A percentile compares a stretch with the other conserved stretches of the same genome.
Conservation (phyloP, 495 filamentous ascomycete species). For the Penicillium arizonense region DNA sequence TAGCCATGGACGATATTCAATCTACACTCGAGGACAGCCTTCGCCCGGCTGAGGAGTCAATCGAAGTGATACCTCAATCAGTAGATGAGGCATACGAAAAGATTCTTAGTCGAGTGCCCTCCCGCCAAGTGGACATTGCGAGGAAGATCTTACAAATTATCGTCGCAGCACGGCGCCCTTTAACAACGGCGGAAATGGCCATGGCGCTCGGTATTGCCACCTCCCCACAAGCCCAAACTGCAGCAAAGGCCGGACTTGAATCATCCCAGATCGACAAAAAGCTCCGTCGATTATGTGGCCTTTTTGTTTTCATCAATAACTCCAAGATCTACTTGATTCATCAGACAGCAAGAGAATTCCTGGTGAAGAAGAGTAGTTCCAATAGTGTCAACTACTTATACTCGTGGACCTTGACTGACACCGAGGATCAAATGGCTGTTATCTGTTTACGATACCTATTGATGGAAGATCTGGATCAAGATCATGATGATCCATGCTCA, state of each 20-base stretch:
- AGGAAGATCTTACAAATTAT: slow-evolving; percentile 37
- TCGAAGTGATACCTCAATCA: slow-evolving; percentile 15
- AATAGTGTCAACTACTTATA: background rate
- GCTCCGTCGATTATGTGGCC: slow-evolving; percentile 35
- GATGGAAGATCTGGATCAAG: slow-evolving; percentile 15
- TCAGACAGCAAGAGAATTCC: slow-evolving; percentile 33
- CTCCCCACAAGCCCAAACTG: slow-evolving; percentile 10
- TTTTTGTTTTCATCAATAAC: slow-evolving; percentile 39
- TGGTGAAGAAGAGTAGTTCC: background rate
- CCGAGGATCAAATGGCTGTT: slow-evolving; percentile 14
- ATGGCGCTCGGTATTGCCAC: slow-evolving; percentile 34
- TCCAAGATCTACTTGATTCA: slow-evolving; percentile 36
- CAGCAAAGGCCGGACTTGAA: slow-evolving; percentile 23
- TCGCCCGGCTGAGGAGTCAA: slow-evolving; percentile 11
- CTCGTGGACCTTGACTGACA: slow-evolving; percentile 8
- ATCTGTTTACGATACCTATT: slow-evolving; percentile 26
- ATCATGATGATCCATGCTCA: background rate
- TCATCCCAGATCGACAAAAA: slow-evolving; percentile 10
- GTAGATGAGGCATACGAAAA: slow-evolving; percentile 28
- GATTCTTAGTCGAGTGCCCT: slow-evolving; percentile 21
- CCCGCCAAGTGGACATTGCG: slow-evolving; percentile 6
- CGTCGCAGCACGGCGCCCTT: slow-evolving; percentile 30
- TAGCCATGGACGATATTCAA: slow-evolving; percentile 22
- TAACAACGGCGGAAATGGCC: slow-evolving; percentile 36
- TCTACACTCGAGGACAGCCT: slow-evolving; percentile 18